Evolutionary conservation across 768 basidiomycete species (phyloP), one percentile per base, ranked within the genome.

Genomic region (Lenzites betulinus): DNA sequence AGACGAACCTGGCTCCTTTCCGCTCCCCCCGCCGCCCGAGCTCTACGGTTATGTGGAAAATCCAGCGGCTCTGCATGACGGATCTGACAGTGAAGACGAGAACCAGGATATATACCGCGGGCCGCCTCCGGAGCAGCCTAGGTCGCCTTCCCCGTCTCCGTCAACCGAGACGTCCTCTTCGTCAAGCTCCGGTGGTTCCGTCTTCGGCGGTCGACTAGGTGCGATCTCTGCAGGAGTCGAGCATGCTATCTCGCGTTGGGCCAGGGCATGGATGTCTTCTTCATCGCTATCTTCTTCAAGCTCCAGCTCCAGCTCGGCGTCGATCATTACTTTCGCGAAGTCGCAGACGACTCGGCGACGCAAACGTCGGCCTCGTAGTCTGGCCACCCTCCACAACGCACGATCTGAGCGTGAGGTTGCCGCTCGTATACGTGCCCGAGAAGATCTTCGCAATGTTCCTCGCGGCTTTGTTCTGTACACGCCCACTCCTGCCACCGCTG

Each of bases 231-330:
- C 86, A 1, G 81, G 87, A 38, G 79, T 90, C 11, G 90, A 92
- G 64, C 78, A 81, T 50, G 89, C 89, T 7, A 89, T 90, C 59
- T 75, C 85, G 38, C 81, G 85, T 60, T 92, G 89, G 89, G 88
- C 88, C 22, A 77, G 84, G 62, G 78, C 79, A 42, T 79, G 78
- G 67, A 74, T 76, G 1, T 75, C 78, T 0, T 69, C 75, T 1
- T 76, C 82, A 0, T 80, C 80, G 2, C 33, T 67, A 1, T 78
- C 81, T 0, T 79, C 81, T 3, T 73, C 77, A 2, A 66, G 67
- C 66, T 77, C 71, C 68, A 66, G 67, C 65, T 77, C 71, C 68
- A 79, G 77, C 28, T 73, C 71, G 26, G 75, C 78, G n/a, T 79
- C 81, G 26, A 71, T 75, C 60, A 76, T 81, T 15, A 68, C 76